Evolutionary conservation across 306 rosid species (phyloP), one percentile per base, ranked within the genome.

Genomic region (Neltuma alba): DNA sequence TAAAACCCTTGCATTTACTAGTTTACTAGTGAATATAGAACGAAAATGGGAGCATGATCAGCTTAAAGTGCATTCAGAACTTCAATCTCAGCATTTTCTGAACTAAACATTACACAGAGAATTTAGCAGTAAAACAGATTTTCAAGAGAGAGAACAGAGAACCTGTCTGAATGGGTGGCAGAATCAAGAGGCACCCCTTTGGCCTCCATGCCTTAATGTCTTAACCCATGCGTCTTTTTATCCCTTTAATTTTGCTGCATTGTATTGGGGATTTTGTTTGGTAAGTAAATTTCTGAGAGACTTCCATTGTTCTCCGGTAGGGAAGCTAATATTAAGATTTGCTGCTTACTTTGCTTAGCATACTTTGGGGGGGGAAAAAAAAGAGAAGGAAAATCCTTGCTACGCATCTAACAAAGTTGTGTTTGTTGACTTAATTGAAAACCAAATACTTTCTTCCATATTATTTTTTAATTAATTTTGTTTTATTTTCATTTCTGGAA

Each of bases 191-290:
- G n/a, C n/a, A n/a, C n/a, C n/a, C n/a, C n/a, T n/a, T n/a, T n/a
- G n/a, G n/a, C n/a, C n/a, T n/a, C n/a, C n/a, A n/a, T n/a, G n/a
- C n/a, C n/a, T n/a, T n/a, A n/a, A n/a, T n/a, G n/a, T n/a, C n/a
- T n/a, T n/a, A n/a, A n/a, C n/a, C n/a, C n/a, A n/a, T n/a, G n/a
- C n/a, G n/a, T 34, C n/a, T 60, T 27, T 60, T 60, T 28, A 31
- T 1, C 12, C 37, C 37, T 60, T 58, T 60, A 31, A 60, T 34
- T 28, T 13, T 18, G 1, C 8, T 60, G 66, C n/a, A 60, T 60
- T 67, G 77, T 47, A 61, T 72, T 60, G 65, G 45, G 54, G 81
- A 66, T 80, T 66, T 30, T 58, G 45, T 23, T 23, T 66, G 65
- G 78, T 66, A 76, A 76, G 63, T 63, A 23, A 64, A 27, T 41